Conservation (phyloP, 176 grass and related monocot genomes). For the Rhynchospora pubera region DNA sequence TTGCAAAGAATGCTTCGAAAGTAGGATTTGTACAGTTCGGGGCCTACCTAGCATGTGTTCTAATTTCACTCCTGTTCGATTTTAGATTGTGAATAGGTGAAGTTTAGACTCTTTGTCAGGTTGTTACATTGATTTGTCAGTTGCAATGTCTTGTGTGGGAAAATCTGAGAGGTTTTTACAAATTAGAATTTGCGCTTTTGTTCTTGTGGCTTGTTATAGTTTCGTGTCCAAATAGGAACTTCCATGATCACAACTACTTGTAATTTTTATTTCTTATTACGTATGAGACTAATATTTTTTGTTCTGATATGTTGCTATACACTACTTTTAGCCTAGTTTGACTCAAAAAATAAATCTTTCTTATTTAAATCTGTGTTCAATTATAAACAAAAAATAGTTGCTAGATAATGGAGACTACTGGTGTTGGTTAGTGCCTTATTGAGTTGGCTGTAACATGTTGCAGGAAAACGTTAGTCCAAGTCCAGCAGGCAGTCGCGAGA, state of each 20-base stretch:
- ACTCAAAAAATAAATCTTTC: background rate
- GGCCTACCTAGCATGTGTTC: slow-evolving; percentile 29
- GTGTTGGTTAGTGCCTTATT: too few species aligned
- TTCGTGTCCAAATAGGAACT: background rate
- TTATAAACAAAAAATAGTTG: background rate
- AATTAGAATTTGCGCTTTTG: background rate
- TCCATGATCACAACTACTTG: background rate
- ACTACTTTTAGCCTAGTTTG: background rate
- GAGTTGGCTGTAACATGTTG: too few species aligned
- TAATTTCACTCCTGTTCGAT: slow-evolving; percentile 4
- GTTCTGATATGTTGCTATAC: background rate
- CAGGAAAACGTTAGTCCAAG: too few species aligned
- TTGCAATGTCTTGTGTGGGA: background rate
- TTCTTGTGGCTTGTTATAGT: slow-evolving; percentile 2
- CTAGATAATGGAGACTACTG: too few species aligned
- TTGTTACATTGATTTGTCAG: background rate
- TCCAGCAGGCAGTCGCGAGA: too few species aligned
- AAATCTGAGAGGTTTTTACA: background rate
- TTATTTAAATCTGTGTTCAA: background rate
- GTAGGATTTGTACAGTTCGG: slow-evolving; percentile 62
- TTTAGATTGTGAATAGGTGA: slow-evolving; percentile 18
- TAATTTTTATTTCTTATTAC: background rate
- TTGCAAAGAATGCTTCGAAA: background rate
- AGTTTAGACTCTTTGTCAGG: background rate
- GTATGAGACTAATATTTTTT: background rate